A percentile compares a stretch with the other conserved stretches of the same genome.
These are phyloP conservation scores for Eucalyptus paniculata DNA, from an alignment of 345 rosid genomes.

Conservation along the genomic window DNA sequence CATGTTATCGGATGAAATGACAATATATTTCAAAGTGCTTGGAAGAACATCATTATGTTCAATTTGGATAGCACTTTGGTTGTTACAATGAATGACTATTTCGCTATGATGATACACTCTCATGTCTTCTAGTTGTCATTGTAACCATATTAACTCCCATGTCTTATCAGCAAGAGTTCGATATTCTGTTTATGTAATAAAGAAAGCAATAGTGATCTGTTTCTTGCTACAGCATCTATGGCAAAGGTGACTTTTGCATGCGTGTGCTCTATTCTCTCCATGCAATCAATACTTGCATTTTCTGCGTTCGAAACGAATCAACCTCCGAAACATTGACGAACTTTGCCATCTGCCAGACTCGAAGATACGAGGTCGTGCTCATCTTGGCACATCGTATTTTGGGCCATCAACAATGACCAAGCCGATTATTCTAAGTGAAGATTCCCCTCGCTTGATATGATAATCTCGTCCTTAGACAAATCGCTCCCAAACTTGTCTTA, in stretches of 20 bases:
- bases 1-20: not conserved
- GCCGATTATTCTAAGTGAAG: not conserved
- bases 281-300: not conserved
- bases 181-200: too few relatives aligned
- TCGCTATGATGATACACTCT: not conserved
- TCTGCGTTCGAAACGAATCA: not conserved
- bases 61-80: not conserved
- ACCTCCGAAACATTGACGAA: not conserved
- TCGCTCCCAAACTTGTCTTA: not conserved
- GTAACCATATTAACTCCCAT: not conserved
- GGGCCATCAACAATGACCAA: not conserved
- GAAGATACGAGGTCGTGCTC: not conserved
- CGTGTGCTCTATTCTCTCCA: not conserved
- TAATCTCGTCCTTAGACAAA: not conserved
- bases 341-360: not conserved
- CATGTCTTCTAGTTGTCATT: rapidly evolving
- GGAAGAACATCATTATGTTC: not conserved
- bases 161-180: not conserved
- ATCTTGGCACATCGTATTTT: not conserved
- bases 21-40: not conserved
- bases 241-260: not conserved
- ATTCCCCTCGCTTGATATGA: not conserved
- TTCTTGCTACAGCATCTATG: not conserved
- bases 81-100: not conserved
- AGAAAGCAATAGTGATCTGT: not conserved